phyloP scores from a whole-genome alignment of 2,329 filamentous ascomycete genomes.

The Colletotrichum lentis region DNA sequence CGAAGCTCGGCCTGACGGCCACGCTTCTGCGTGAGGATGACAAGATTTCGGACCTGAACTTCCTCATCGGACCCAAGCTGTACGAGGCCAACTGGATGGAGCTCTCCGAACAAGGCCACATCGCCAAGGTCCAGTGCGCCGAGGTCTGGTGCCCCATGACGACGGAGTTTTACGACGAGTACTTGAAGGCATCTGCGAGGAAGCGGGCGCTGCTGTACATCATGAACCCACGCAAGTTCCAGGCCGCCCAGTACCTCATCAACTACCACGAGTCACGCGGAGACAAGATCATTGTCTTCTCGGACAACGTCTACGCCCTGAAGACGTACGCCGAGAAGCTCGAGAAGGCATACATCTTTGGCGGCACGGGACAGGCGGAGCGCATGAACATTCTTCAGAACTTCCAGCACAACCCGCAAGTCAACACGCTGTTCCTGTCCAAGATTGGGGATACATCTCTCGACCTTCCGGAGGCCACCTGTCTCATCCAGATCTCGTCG shows the following conservation, averaged over 20 bases:
- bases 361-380: conserved; percentile 84
- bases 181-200: conserved; percentile 72
- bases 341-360: conserved; percentile 89
- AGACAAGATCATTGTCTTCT: conserved; percentile 98
- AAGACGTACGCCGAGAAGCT: conserved; percentile 85
- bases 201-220: conserved; percentile 74
- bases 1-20: conserved; percentile 92
- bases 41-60: conserved; percentile 97
- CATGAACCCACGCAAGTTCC: conserved; percentile 98
- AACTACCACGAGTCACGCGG: conserved; percentile 94
- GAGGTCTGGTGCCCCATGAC: conserved; percentile 99
- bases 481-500: conserved; percentile 95
- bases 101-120: conserved; percentile 93
- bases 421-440: conserved; percentile 93
- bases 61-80: conserved; percentile 94
- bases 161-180: conserved; percentile 96
- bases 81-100: conserved; percentile 99
- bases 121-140: conserved; percentile 95
- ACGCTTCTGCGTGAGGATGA: conserved; percentile 96
- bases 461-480: conserved; percentile 94
- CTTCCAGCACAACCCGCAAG: conserved; percentile 88
- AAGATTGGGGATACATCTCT: conserved; percentile 99
- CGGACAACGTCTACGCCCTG: conserved; percentile 94
- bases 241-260: conserved; percentile 97
- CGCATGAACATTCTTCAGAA: conserved; percentile 89